Conservation (phyloP, 164 flowering plant species). For the Buxus sempervirens region DNA sequence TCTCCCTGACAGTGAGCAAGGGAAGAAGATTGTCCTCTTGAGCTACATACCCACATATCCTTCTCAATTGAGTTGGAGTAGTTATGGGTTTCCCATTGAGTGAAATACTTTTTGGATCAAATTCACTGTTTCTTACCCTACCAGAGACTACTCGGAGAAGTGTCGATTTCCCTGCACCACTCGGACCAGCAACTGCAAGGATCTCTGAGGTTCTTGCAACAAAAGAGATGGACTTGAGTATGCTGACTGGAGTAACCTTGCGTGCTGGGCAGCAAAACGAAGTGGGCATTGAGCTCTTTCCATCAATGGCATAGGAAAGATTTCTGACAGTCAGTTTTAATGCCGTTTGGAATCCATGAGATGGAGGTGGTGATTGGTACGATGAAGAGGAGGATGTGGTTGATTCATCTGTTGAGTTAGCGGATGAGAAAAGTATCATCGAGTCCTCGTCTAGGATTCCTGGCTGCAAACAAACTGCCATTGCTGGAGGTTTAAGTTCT, state of each 20-base stretch:
- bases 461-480: slow-evolving; percentile 43
- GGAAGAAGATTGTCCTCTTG: slow-evolving; percentile 87
- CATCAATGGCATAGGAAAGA: slow-evolving; percentile 55
- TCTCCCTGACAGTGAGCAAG: slow-evolving; percentile 83
- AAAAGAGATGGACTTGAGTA: slow-evolving; percentile 77
- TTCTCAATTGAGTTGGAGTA: slow-evolving; percentile 50
- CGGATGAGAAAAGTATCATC: slow-evolving; percentile 49
- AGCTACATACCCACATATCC: slow-evolving; percentile 75
- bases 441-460: slow-evolving; percentile 48
- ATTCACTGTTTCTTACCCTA: slow-evolving; percentile 37
- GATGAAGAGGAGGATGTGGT: slow-evolving; percentile 53
- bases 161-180: slow-evolving; percentile 89
- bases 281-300: slow-evolving; percentile 10
- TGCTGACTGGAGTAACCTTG: slow-evolving; percentile 34
- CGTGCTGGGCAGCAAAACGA: slow-evolving; percentile 14
- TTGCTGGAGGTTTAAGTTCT: slow-evolving; percentile 11
- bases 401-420: slow-evolving; percentile 54
- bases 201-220: slow-evolving; percentile 55
- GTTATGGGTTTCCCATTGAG: slow-evolving; percentile 42
- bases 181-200: slow-evolving; percentile 84
- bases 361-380: slow-evolving; percentile 36
- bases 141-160: slow-evolving; percentile 75
- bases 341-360: slow-evolving; percentile 16
- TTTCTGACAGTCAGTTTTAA: slow-evolving; percentile 42
- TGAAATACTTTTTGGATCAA: slow-evolving; percentile 42